Evolutionary conservation across 805 yeast species (phyloP).

Genomic region (Wickerhamomyces queroliae): DNA sequence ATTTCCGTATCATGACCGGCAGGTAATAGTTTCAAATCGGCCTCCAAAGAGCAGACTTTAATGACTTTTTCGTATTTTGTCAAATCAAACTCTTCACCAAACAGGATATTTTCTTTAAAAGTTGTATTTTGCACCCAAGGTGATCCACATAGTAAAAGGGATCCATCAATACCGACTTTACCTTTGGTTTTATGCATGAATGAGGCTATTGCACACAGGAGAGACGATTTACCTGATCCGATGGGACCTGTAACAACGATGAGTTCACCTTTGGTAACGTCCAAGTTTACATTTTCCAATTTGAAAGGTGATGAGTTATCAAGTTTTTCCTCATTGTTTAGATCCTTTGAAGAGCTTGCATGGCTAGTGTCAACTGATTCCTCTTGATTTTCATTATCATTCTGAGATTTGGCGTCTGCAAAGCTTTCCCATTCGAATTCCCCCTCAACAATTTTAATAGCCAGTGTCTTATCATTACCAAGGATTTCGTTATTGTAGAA

Average conservation of each 20-base stretch:
- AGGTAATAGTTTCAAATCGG: slow-evolving; percentile 53
- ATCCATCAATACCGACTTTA: background rate
- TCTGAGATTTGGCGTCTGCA: slow-evolving; percentile 2
- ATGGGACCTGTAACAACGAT: slow-evolving; percentile 67
- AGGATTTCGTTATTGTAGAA: slow-evolving; percentile 21
- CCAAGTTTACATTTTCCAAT: slow-evolving; percentile 35
- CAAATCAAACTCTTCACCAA: slow-evolving; percentile 46
- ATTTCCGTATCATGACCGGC: slow-evolving; percentile 68
- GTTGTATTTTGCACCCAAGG: slow-evolving; percentile 78
- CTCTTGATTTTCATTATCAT: background rate
- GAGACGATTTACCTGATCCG: slow-evolving; percentile 65
- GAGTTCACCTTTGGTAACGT: background rate
- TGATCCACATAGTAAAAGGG: slow-evolving; percentile 13
- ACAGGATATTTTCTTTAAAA: slow-evolving; percentile 56
- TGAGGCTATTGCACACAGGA: slow-evolving; percentile 24
- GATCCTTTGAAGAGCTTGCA: slow-evolving; percentile 19
- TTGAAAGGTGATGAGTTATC: background rate
- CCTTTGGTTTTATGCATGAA: background rate
- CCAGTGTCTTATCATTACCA: slow-evolving; percentile 21
- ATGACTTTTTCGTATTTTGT: slow-evolving; percentile 45
- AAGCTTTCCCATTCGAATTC: slow-evolving; percentile 60
- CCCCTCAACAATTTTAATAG: slow-evolving; percentile 45
- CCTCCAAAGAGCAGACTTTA: slow-evolving; percentile 52
- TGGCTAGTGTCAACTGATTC: background rate
- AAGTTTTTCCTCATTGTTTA: background rate